Base-by-base conservation (phyloP, 2,329 filamentous ascomycete genomes). In the Colletotrichum neosansevieriae region DNA sequence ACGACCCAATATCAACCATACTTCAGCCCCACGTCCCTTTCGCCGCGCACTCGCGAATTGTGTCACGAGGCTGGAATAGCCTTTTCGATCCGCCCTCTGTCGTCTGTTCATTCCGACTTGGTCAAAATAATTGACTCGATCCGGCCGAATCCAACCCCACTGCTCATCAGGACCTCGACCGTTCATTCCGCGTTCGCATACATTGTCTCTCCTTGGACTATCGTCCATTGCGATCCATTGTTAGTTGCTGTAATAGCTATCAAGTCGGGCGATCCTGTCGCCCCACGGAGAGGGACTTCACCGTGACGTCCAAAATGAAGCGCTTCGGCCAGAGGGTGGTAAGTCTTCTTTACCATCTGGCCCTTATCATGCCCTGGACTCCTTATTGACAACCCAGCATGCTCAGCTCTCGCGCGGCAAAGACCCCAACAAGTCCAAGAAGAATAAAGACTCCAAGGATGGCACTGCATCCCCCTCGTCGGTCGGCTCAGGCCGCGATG, bases 261-360 rank as follows among this genome's bases (percentile, higher is more conserved):
- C 34, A 56, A 69, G 65, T 58, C 54, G 65, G 67, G 65, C 65
- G 65, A 60, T 58, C 38, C 44, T 58, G 63, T 64, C 65, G 57
- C 70, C 66, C 59, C 58, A 67, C 66, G 54, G 62, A 57, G 54
- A 70, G 56, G 51, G 40, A 73, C 58, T 56, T 58, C 51, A 58
- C 63, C 71, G 66, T 69, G 67, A 75, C 75, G 72, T 82, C 81
- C 82, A 92, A 87, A 83, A 98, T 98, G 95, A 98, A 97, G 86
- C 92, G 94, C 81, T 97, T 98, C 83, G 92, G 94, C 84, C 94
- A 97, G 87, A 93, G 93, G 92, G 94, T 98, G 87, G 94, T 97
- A 89, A 87, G 93, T 89, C 50, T 44, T 45, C 59, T 49, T 67
- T 11, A 47, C 58, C 53, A 32, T 38, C 67, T 36, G 38, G 34